Evolutionary conservation across 2,329 filamentous ascomycete species (phyloP), one percentile per base, ranked within the genome.

Genomic region (Ophiostoma ulmi): DNA sequence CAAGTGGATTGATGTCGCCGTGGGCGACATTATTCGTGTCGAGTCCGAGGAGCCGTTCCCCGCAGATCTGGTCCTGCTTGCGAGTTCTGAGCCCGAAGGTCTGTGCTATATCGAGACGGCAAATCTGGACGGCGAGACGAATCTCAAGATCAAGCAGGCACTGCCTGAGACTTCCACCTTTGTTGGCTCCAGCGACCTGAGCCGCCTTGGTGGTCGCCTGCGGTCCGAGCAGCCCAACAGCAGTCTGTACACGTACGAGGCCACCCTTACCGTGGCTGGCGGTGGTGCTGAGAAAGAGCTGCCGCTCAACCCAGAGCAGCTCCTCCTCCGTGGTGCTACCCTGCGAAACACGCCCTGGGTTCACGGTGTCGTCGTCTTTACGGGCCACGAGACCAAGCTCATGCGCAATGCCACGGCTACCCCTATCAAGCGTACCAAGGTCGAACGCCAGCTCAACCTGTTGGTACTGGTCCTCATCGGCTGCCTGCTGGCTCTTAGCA

Each of bases 91-190:
- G 79, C 96, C 95, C 0, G 95, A 99, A 82, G 95, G 95, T 76
- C 83, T 99, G 71, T 99, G 95, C 81, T 99, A 99, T 79, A 98
- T 99, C 77, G 95, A 99, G 81, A 99, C 95, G 1, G 94, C 95
- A 35, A 99, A 99, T 78, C 84, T 99, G 72, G 95, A 99, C 76
- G 95, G 95, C 75, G 95, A 99, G 81, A 99, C 95, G 26, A 99
- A 99, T 78, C 83, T 99, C 75, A 99, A 99, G 82, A 97, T 99
- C 82, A 99, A 99, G 82, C 95, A 99, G 82, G 94, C 90, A 1
- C 89, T 97, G 70, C 94, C 95, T 0, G 95, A 99, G 82, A 99
- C 95, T 0, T 89, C 91, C 17, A 85, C 91, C 72, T 85, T 97
- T 78, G 93, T 99, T 72, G 97, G 92, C 77, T 88, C 93, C 22